Evolutionary conservation across 163 green algal genomes (phyloP).

Genomic region (Trebouxiophyceae sp.): DNA sequence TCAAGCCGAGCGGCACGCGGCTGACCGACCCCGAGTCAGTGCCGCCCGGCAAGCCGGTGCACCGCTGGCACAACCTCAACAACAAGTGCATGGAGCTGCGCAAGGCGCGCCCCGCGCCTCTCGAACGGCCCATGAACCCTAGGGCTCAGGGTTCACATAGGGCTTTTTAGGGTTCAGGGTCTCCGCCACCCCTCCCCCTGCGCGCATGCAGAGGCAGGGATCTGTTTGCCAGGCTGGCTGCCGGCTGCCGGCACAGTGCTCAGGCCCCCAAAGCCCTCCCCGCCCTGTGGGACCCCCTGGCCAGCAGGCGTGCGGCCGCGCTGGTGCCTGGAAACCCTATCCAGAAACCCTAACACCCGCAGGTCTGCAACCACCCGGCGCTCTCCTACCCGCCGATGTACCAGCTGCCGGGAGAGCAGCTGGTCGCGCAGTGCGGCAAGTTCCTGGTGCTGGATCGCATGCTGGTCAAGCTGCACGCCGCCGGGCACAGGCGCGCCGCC

Average conservation of each 20-base stretch:
- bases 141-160: too few species aligned
- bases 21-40: constrained; percentile 65
- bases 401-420: constrained; percentile 1
- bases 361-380: constrained; percentile 94
- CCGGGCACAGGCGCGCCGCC: too few species aligned
- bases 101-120: constrained; percentile 70
- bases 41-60: constrained; percentile 23
- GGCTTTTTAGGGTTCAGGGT: too few species aligned
- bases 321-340: too few species aligned
- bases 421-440: constrained; percentile 90
- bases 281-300: too few species aligned
- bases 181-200: too few species aligned
- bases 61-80: constrained; percentile 73
- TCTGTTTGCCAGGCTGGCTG: too few species aligned
- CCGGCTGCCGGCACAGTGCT: too few species aligned
- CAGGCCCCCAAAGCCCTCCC: too few species aligned
- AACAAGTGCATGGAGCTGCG: constrained; percentile 98
- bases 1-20: constrained; percentile 66
- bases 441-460: constrained; percentile 85
- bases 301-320: too few species aligned
- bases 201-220: too few species aligned
- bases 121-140: too few species aligned
- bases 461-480: constrained; percentile 84
- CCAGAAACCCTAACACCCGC: constrained; percentile 10
- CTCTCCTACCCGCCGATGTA: constrained; percentile 62